Percentiles rank a stretch among this genome's conserved stretches.
These are phyloP conservation scores for Sicyos edulis DNA, from an alignment of 306 rosid species.

Conservation along the genomic window DNA sequence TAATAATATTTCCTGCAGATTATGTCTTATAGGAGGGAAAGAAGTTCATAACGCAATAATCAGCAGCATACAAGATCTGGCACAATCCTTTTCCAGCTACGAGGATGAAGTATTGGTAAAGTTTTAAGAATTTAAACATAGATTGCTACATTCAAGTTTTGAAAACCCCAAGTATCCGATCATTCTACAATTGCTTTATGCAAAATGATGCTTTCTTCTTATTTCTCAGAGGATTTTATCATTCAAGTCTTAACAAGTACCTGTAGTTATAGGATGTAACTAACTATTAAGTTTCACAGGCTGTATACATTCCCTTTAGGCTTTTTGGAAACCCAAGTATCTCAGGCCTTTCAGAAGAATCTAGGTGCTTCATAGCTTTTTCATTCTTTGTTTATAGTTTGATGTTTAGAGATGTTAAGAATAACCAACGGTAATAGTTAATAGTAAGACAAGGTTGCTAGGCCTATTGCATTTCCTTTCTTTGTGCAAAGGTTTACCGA, in stretches of 20 bases:
- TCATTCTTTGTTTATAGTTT: neutral
- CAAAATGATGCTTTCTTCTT: neutral
- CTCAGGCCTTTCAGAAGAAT: neutral
- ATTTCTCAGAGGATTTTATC: neutral
- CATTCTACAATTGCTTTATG: conserved; percentile 1
- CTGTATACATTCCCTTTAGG: neutral
- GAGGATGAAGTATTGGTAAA: conserved; percentile 94
- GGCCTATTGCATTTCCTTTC: neutral
- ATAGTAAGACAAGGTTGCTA: neutral
- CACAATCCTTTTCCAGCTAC: conserved; percentile 64
- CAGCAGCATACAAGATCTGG: conserved; percentile 95
- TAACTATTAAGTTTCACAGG: neutral
- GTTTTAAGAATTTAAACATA: neutral
- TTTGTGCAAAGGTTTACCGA: neutral
- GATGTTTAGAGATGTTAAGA: neutral
- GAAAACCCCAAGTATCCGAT: neutral
- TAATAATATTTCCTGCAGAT: conserved; percentile 36
- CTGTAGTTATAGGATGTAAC: neutral
- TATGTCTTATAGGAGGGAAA: conserved; percentile 82
- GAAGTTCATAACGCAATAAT: conserved; percentile 92
- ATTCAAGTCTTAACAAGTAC: neutral
- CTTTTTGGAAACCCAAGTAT: neutral
- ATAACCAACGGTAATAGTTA: neutral
- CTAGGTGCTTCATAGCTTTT: conserved; percentile 4
- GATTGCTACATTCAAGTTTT: neutral